A percentile compares a stretch with the other conserved stretches of the same genome.
Conservation (phyloP, 805 yeast genomes). For the Ogataea henricii region DNA sequence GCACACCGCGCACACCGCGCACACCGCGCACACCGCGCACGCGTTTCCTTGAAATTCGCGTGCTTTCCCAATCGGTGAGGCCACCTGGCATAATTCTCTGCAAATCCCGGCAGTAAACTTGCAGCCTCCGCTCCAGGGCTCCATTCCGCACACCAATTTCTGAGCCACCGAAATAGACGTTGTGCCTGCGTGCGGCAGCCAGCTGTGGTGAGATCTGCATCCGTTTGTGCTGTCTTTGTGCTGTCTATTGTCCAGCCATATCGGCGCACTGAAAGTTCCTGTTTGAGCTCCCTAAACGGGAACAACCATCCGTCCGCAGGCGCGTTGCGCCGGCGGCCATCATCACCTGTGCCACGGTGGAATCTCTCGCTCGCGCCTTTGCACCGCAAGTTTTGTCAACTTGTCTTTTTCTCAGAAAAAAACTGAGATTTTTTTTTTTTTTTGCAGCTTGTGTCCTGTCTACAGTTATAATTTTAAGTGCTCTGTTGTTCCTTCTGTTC, state of each 20-base stretch:
- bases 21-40: neutral
- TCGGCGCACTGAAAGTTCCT: neutral
- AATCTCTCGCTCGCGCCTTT: neutral
- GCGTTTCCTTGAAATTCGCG: neutral
- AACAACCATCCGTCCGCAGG: neutral
- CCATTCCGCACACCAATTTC: neutral
- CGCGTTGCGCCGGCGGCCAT: neutral
- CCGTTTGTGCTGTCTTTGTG: neutral
- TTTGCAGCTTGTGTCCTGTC: constrained; percentile 1
- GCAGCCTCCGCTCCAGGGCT: neutral
- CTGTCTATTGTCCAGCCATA: neutral
- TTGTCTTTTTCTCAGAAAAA: constrained; percentile 4
- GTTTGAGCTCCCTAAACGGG: neutral
- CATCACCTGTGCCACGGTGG: neutral
- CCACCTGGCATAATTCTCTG: neutral
- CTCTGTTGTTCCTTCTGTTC: neutral
- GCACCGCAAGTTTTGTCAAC: constrained; percentile 4
- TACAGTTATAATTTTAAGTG: neutral
- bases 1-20: too few species aligned
- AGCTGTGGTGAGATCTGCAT: neutral
- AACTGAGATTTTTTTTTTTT: neutral
- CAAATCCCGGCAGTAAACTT: neutral
- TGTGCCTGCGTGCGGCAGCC: constrained; percentile 3
- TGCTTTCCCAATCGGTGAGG: neutral
- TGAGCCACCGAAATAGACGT: neutral